Conservation (phyloP, 2,329 filamentous ascomycete genomes). For the Aureobasidium sp. region DNA sequence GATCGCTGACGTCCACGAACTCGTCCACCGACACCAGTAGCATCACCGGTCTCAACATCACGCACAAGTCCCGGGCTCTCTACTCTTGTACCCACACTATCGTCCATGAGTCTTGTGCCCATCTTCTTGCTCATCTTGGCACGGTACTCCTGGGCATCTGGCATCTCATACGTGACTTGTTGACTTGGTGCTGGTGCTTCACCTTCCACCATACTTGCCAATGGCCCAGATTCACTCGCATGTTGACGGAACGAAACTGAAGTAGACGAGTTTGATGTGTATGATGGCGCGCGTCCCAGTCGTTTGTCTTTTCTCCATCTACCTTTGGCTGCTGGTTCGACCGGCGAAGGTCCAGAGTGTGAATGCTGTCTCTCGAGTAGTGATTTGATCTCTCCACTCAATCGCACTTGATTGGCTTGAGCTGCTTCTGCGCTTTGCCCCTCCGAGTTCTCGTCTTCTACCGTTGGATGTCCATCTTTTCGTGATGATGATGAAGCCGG, state of each 20-base stretch:
- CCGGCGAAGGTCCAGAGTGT: background rate
- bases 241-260: slow-evolving; percentile 1
- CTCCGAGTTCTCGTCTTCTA: background rate
- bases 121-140: slow-evolving; percentile 28
- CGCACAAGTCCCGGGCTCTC: slow-evolving; percentile 28
- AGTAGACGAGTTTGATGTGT: slow-evolving; percentile 3
- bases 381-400: slow-evolving; percentile 15
- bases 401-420: background rate
- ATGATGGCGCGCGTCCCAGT: slow-evolving; percentile 16
- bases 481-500: background rate
- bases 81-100: slow-evolving; percentile 22
- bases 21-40: slow-evolving; percentile 19
- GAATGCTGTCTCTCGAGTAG: slow-evolving; percentile 14
- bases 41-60: slow-evolving; percentile 21
- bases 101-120: slow-evolving; percentile 26
- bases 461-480: background rate
- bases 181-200: slow-evolving; percentile 25
- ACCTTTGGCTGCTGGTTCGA: background rate
- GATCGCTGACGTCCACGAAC: slow-evolving; percentile 19
- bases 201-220: slow-evolving; percentile 11
- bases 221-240: background rate
- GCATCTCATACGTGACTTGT: slow-evolving; percentile 31
- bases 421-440: background rate
- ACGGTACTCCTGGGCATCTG: slow-evolving; percentile 27
- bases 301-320: slow-evolving; percentile 17